Base-by-base conservation (phyloP, 805 yeast genomes). In the Candida piceae region DNA sequence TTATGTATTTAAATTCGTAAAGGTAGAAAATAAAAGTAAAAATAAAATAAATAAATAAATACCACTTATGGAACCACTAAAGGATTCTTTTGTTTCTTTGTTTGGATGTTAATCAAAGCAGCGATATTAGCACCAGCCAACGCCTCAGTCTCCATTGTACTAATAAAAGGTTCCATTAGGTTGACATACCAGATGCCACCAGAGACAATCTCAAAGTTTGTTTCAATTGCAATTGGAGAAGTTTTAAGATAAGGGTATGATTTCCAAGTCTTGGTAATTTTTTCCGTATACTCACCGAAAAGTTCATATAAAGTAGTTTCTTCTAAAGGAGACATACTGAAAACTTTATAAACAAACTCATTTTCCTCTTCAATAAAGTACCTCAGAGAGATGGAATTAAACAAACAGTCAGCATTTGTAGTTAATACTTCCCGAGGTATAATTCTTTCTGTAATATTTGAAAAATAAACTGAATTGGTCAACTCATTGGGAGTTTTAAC, bases 111-210 rank as follows among this genome's bases (percentile, higher is more conserved):
- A 3, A 72, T 59, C 30, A 70, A 49, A 1, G 65, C 70, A 4
- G 78, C 77, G 18, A 67, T 71, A 38, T 65, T 65, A 15, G 74
- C 73, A 17, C 76, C 77, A 1, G 71, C 66, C 20, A 72, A 46
- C 1, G 74, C 68, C 11, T 68, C 57, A 0, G 78, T 70, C 42
- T 72, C 78, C 76, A 72, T 69, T 0, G 77, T 72, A 38, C 74
- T 67, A 35, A 70, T 60, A 29, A 72, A 64, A 7, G 60, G 51
- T 41, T 72, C 78, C 55, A 72, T 69, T 1, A 62, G 55, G 41
- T 67, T 69, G 41, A 69, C 46, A 38, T 69, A 70, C 66, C 67
- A 72, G 8, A 70, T 41, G 1, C 58, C 60, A 3, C 42, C 46
- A 15, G 10, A n/a, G 8, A 32, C 31, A 21, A 30, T 24, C 16